These are phyloP conservation scores for Penicillium verhagenii DNA, from an alignment of 495 filamentous ascomycete species.

Conservation along the genomic window DNA sequence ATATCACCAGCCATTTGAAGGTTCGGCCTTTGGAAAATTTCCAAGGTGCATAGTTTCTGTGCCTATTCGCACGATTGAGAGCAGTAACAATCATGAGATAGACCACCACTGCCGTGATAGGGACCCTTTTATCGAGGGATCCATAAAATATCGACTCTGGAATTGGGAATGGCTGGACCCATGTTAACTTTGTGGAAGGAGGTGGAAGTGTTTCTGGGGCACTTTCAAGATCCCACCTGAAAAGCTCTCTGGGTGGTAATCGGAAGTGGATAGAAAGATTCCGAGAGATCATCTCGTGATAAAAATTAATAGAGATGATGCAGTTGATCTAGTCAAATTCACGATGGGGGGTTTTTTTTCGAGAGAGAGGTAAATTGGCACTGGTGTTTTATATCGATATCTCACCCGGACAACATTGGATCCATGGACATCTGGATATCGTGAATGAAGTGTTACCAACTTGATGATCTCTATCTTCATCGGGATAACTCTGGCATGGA, in stretches of 20 bases:
- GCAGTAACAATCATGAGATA: not conserved
- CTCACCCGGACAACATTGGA: too few relatives aligned
- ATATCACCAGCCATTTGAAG: slow-evolving; percentile 8
- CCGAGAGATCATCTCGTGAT: too few relatives aligned
- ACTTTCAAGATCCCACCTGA: not conserved
- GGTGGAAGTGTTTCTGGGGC: not conserved
- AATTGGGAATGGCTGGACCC: not conserved
- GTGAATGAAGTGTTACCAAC: too few relatives aligned
- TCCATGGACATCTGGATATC: too few relatives aligned
- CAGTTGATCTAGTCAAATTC: too few relatives aligned
- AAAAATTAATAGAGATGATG: too few relatives aligned
- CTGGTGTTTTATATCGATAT: too few relatives aligned
- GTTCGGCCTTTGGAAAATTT: slow-evolving; percentile 3
- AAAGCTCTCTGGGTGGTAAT: not conserved
- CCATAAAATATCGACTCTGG: not conserved
- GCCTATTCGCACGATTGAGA: not conserved
- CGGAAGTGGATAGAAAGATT: too few relatives aligned
- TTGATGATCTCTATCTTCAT: too few relatives aligned
- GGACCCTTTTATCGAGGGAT: not conserved
- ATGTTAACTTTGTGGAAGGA: not conserved
- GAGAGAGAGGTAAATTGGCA: too few relatives aligned
- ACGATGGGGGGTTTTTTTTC: too few relatives aligned
- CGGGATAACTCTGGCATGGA: too few relatives aligned
- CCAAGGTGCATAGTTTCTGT: not conserved
- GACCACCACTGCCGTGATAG: not conserved